These are phyloP conservation scores for Pyrus hybrid DNA, from an alignment of 331 rosid genomes.

Conservation along the genomic window DNA sequence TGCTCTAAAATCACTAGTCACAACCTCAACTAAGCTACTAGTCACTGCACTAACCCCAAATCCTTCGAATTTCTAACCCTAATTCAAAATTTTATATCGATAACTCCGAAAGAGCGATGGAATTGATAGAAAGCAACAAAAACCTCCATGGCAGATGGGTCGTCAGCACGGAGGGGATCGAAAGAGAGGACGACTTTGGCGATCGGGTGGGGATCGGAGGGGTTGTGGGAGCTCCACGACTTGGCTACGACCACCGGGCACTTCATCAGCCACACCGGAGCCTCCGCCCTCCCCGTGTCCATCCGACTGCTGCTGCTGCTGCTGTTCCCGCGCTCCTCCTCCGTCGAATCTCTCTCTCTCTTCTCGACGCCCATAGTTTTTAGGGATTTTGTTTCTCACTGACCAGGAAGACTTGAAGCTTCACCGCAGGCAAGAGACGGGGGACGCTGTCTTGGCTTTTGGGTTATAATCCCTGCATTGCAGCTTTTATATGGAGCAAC, in stretches of 20 bases:
- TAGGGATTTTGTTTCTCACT: background rate
- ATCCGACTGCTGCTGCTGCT: constrained; percentile 38
- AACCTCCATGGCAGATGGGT: constrained; percentile 73
- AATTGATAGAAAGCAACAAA: background rate
- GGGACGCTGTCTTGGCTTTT: background rate
- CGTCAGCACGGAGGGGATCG: constrained; percentile 84
- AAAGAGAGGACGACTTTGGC: constrained; percentile 91
- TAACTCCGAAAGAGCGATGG: background rate
- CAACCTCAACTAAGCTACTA: background rate
- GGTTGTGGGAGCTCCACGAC: constrained; percentile 78
- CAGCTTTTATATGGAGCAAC: too few relatives aligned
- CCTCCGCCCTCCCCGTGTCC: constrained; percentile 74
- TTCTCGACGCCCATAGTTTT: background rate
- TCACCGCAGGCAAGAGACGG: background rate
- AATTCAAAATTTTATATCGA: background rate
- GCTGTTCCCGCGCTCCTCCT: constrained; percentile 49
- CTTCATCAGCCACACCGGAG: constrained; percentile 98
- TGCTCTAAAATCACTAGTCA: background rate
- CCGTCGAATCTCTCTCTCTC: constrained; percentile 8
- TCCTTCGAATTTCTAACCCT: background rate
- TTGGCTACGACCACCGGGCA: constrained; percentile 79
- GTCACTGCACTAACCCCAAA: background rate
- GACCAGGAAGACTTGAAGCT: background rate
- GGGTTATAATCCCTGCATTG: too few relatives aligned
- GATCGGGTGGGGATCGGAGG: constrained; percentile 67